Conservation (phyloP, 768 basidiomycete species). For the Pisolithus albus region DNA sequence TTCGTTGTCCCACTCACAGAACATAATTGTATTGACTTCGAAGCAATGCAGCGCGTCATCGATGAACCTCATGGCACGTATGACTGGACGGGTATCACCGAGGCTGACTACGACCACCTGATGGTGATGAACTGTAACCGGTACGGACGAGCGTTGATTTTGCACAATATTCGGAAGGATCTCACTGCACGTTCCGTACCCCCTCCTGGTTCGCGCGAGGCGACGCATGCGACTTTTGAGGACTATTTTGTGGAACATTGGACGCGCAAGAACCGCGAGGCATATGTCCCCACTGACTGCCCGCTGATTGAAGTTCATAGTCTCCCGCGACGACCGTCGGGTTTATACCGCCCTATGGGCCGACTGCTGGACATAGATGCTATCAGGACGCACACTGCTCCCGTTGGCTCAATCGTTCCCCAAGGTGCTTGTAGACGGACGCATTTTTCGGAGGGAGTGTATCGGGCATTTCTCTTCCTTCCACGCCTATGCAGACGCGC, state of each 20-base stretch:
- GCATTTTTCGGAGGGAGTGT: slow-evolving; percentile 45
- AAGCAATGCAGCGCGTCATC: slow-evolving; percentile 45
- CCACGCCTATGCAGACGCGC: slow-evolving; percentile 64
- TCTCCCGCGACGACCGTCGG: slow-evolving; percentile 37
- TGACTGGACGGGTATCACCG: slow-evolving; percentile 51
- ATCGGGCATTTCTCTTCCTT: slow-evolving; percentile 47
- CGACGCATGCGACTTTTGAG: slow-evolving; percentile 42
- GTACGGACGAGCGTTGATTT: slow-evolving; percentile 47
- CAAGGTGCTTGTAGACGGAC: slow-evolving; percentile 47
- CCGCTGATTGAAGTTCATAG: slow-evolving; percentile 52
- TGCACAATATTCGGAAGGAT: slow-evolving; percentile 57
- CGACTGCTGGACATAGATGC: slow-evolving; percentile 22
- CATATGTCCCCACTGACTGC: slow-evolving; percentile 47
- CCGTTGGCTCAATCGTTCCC: slow-evolving; percentile 33
- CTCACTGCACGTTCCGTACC: slow-evolving; percentile 60
- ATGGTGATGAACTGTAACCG: slow-evolving; percentile 52
- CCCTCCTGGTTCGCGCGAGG: slow-evolving; percentile 43
- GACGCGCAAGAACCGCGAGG: slow-evolving; percentile 39
- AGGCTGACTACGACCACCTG: slow-evolving; percentile 42
- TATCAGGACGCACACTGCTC: slow-evolving; percentile 16
- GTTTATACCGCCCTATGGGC: slow-evolving; percentile 31
- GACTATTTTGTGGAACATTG: slow-evolving; percentile 56
- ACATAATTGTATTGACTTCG: slow-evolving; percentile 48
- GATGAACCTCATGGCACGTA: slow-evolving; percentile 40
- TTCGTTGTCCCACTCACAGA: slow-evolving; percentile 62